Base-by-base conservation (phyloP, 2,329 filamentous ascomycete species). In the Beauveria scarabaeidicola region DNA sequence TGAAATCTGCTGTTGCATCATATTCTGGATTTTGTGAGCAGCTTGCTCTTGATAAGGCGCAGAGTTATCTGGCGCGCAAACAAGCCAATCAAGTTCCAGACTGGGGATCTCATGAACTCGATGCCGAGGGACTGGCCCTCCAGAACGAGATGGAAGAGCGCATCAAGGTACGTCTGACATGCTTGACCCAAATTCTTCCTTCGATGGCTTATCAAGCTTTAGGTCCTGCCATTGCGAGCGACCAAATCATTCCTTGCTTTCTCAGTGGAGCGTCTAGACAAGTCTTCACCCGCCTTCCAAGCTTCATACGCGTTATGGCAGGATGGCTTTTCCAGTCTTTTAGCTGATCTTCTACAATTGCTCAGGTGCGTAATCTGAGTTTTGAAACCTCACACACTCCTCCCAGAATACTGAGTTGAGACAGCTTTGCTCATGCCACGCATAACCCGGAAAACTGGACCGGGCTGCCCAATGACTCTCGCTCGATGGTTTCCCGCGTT, bases 231-330 rank as follows among this genome's bases (percentile, higher is more conserved):
- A 4, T 75, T 99, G 46, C 85, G 93, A 60, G 83, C 89, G 7
- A 97, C 93, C 1, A 97, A 97, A 70, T 91, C 90, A 0, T 89
- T 97, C 69, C 76, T 99, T n/a, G 89, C 88, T 1, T 93, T 92
- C 52, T 95, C 93, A 0, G 93, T 94, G 0, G 95, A 99, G 66
- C 91, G 91, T 69, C 75, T 97, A 8, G 88, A 91, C 52, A 89
- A 88, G 65, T 81, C 82, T 5, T 87, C 89, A 5, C 75, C 83
- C 9, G 80, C 89, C 0, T 94, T 92, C 66, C 83, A 88, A 62
- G 84, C 89, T 27, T 90, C 91, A 0, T 88, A 86, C 65, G 79
- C 80, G 19, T 75, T 99, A n/a, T 99, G 94, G 94, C 84, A 88
- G 61, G 87, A 92, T 58, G 82, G 87, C 1, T 88, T 97, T 58